phyloP scores from a whole-genome alignment of 495 filamentous ascomycete genomes.

The Hypoxylon crocopeplum region DNA sequence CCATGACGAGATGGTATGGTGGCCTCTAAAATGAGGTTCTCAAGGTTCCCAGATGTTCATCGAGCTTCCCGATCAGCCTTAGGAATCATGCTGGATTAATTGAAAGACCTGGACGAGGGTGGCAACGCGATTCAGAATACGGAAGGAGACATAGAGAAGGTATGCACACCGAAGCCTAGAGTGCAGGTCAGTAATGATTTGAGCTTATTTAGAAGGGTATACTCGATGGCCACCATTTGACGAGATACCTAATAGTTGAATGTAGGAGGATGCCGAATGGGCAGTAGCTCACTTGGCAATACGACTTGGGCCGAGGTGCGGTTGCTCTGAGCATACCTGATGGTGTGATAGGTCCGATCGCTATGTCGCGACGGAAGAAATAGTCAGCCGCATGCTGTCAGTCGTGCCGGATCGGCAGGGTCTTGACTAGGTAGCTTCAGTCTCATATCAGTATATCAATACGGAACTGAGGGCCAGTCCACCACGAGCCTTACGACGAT shows the following conservation, averaged over 20 bases:
- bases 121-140: constrained; percentile 26
- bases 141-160: constrained; percentile 28
- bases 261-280: constrained; percentile 8
- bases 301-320: constrained; percentile 32
- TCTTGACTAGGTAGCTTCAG: constrained; percentile 2
- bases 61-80: constrained; percentile 31
- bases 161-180: constrained; percentile 4
- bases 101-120: constrained; percentile 3
- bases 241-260: background rate
- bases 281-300: constrained; percentile 24
- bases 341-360: constrained; percentile 25
- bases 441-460: constrained; percentile 10
- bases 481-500: background rate
- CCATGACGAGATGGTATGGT: constrained; percentile 17
- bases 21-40: constrained; percentile 12
- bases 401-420: constrained; percentile 26
- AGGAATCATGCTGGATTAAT: constrained; percentile 7
- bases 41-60: constrained; percentile 11
- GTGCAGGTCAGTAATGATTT: constrained; percentile 1
- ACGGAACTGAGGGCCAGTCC: constrained; percentile 13
- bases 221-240: constrained; percentile 3
- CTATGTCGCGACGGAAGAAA: constrained; percentile 6
- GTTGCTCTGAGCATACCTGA: constrained; percentile 20
- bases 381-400: constrained; percentile 31
- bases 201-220: constrained; percentile 21